These are phyloP conservation scores for Seiridium cupressi DNA, from an alignment of 2,329 filamentous ascomycete genomes.

Conservation along the genomic window DNA sequence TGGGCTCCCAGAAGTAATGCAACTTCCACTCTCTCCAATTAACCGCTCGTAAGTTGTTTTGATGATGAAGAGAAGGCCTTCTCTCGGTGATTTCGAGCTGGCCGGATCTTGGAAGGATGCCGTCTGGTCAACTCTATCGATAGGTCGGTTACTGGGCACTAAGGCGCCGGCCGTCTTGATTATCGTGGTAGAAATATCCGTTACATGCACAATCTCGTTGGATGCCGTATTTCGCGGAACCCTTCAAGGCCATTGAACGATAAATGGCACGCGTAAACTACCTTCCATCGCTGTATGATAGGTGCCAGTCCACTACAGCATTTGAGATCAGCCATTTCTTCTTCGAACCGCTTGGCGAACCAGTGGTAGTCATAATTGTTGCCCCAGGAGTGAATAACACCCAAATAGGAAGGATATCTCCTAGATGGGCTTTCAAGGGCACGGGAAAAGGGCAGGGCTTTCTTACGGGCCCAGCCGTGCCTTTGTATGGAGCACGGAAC, in stretches of 20 bases:
- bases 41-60: slow-evolving; percentile 32
- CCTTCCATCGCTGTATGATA: slow-evolving; percentile 36
- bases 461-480: slow-evolving; percentile 25
- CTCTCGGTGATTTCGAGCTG: slow-evolving; percentile 13
- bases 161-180: slow-evolving; percentile 19
- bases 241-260: slow-evolving; percentile 30
- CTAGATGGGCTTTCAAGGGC: no score
- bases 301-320: slow-evolving; percentile 26
- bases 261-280: slow-evolving; percentile 31
- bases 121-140: slow-evolving; percentile 28
- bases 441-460: no score
- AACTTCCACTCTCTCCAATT: slow-evolving; percentile 35
- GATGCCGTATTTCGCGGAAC: slow-evolving; percentile 23
- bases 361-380: no score
- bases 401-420: no score
- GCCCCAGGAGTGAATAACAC: no score
- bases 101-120: slow-evolving; percentile 22
- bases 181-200: slow-evolving; percentile 29
- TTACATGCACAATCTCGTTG: slow-evolving; percentile 31
- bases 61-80: slow-evolving; percentile 31
- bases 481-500: slow-evolving; percentile 28
- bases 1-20: slow-evolving; percentile 31
- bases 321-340: no score
- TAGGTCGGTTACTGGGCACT: slow-evolving; percentile 1
- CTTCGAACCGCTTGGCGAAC: no score